phyloP scores from a whole-genome alignment of 1,284 basidiomycete genomes.

The Malassezia slooffiae region DNA sequence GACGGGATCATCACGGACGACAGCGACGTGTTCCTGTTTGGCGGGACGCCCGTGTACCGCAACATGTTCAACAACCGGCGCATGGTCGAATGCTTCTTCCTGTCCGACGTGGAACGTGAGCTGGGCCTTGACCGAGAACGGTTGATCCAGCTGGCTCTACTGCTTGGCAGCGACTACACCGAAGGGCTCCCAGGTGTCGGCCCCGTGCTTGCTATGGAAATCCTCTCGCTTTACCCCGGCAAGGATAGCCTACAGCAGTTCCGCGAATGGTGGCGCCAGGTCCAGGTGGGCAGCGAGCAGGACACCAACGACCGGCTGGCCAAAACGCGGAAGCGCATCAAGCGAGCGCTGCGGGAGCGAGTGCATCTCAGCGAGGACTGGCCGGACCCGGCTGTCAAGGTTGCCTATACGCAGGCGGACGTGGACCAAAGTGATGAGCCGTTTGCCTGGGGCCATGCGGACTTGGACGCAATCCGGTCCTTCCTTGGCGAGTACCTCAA shows the following conservation, averaged over 20 bases:
- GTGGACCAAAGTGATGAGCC: slow-evolving; percentile 84
- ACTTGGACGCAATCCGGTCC: slow-evolving; percentile 62
- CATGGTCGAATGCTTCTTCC: slow-evolving; percentile 88
- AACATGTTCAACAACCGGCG: slow-evolving; percentile 99
- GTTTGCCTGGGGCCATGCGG: slow-evolving; percentile 93
- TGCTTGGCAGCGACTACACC: slow-evolving; percentile 92
- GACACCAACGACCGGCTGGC: slow-evolving; percentile 54
- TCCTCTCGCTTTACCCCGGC: slow-evolving; percentile 29
- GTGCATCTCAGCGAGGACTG: slow-evolving; percentile 69
- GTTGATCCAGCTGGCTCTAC: slow-evolving; percentile 77
- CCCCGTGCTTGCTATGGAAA: slow-evolving; percentile 88
- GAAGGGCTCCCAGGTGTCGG: slow-evolving; percentile 91
- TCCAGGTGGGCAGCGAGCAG: slow-evolving; percentile 79
- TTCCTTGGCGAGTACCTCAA: slow-evolving; percentile 74
- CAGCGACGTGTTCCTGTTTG: slow-evolving; percentile 96
- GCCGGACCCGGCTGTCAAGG: slow-evolving; percentile 78
- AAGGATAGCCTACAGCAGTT: slow-evolving; percentile 71
- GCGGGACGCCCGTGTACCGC: slow-evolving; percentile 82
- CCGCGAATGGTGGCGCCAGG: slow-evolving; percentile 85
- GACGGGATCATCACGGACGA: slow-evolving; percentile 99
- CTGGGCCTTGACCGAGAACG: slow-evolving; percentile 75
- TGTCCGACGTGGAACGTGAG: slow-evolving; percentile 73
- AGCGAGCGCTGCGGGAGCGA: slow-evolving; percentile 48
- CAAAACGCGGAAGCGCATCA: slow-evolving; percentile 38
- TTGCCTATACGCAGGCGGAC: slow-evolving; percentile 76